Conservation (phyloP, 306 rosid genomes). For the Castanospermum australe region DNA sequence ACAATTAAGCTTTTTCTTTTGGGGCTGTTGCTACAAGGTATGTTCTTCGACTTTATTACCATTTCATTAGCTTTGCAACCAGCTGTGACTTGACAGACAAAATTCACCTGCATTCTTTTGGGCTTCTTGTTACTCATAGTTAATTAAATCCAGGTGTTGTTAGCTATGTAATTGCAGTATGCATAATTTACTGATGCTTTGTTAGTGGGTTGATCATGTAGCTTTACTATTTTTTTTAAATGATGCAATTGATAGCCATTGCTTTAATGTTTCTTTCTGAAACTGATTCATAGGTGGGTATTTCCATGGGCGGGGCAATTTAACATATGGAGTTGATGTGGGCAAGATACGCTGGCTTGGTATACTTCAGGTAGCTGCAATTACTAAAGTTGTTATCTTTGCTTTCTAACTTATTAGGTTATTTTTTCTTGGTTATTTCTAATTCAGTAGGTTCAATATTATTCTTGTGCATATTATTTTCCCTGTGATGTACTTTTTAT, state of each 20-base stretch:
- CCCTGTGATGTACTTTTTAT: background rate
- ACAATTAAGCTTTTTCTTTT: conserved; percentile 67
- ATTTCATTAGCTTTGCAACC: conserved; percentile 2
- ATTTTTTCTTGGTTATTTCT: background rate
- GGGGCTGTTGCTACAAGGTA: conserved; percentile 71
- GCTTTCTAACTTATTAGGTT: background rate
- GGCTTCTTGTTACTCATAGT: conserved; percentile 7
- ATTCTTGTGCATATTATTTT: background rate
- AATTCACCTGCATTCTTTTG: conserved; percentile 5
- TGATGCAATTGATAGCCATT: background rate
- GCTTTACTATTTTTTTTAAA: background rate
- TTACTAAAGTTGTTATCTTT: conserved; percentile 3
- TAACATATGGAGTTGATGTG: conserved; percentile 79
- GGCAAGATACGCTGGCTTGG: conserved; percentile 72
- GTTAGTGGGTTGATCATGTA: background rate
- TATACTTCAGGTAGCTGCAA: conserved; percentile 61
- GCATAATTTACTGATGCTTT: background rate
- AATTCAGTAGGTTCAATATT: conserved; percentile 5
- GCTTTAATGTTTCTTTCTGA: conserved; percentile 27
- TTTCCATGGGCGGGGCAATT: conserved; percentile 64
- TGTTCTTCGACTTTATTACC: conserved; percentile 16
- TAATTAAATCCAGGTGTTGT: conserved; percentile 18
- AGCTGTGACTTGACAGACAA: background rate
- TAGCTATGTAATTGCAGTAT: background rate
- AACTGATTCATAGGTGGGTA: conserved; percentile 65